Conservation (phyloP, 345 rosid genomes). For the Tarenaya hassleriana region DNA sequence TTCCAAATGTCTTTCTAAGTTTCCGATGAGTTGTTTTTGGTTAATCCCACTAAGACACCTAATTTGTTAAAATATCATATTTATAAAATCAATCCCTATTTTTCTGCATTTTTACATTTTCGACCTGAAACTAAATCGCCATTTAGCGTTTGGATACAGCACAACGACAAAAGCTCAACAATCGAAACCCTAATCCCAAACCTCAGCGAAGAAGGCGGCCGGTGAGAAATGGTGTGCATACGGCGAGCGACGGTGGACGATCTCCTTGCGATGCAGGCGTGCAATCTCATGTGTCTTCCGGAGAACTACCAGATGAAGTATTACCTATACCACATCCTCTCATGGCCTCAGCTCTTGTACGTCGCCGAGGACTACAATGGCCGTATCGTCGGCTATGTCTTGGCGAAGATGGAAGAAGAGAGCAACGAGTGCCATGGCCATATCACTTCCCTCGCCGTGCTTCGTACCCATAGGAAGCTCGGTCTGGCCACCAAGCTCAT, state of each 20-base stretch:
- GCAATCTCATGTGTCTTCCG: slow-evolving; percentile 88
- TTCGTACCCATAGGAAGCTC: slow-evolving; percentile 92
- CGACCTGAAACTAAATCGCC: too few species aligned
- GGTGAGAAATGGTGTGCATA: slow-evolving; percentile 78
- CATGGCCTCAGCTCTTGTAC: slow-evolving; percentile 99
- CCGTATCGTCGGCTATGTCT: slow-evolving; percentile 90
- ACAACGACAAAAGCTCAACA: too few species aligned
- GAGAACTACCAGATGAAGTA: slow-evolving; percentile 99
- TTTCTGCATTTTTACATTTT: too few species aligned
- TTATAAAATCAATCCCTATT: too few species aligned
- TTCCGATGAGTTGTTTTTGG: too few species aligned
- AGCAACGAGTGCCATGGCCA: slow-evolving; percentile 96
- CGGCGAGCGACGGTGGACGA: slow-evolving; percentile 95
- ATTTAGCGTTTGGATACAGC: too few species aligned
- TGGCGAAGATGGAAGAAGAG: slow-evolving; percentile 99
- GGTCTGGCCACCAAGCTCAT: slow-evolving; percentile 99
- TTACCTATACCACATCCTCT: slow-evolving; percentile 90
- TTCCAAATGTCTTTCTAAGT: too few species aligned
- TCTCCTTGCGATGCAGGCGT: slow-evolving; percentile 93
- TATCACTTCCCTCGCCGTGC: slow-evolving; percentile 96
- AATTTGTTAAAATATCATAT: too few species aligned
- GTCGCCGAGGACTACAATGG: slow-evolving; percentile 98
- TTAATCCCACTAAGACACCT: too few species aligned
- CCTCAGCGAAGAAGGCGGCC: slow-evolving; percentile 4
- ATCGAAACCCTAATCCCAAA: slow-evolving; percentile 27